Percentiles rank a stretch among this genome's conserved stretches.
phyloP scores from a whole-genome alignment of 176 grass and related monocot genomes.

The Eragrostis curvula region DNA sequence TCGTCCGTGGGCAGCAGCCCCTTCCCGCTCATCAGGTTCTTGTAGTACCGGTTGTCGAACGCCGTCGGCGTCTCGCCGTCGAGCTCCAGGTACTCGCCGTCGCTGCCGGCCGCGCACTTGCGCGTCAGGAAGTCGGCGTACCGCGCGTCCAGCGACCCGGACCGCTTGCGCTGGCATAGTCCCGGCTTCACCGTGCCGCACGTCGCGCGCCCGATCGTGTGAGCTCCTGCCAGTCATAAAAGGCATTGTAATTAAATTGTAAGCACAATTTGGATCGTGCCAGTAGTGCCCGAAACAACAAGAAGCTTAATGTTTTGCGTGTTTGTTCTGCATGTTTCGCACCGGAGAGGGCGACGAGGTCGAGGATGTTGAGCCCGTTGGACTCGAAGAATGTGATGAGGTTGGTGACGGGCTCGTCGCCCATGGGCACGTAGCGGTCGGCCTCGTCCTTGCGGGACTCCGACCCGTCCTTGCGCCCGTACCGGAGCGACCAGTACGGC shows the following conservation, averaged over 20 bases:
- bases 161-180: conserved; percentile 27
- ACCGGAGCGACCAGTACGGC: conserved; percentile 54
- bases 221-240: too few relatives aligned
- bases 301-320: too few relatives aligned
- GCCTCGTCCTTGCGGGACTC: conserved; percentile 48
- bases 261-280: not conserved
- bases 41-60: conserved; percentile 73
- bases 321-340: not conserved
- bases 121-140: conserved; percentile 68
- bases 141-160: conserved; percentile 30
- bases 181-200: conserved; percentile 63
- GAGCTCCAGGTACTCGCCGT: conserved; percentile 52
- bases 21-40: conserved; percentile 66
- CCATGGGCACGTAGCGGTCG: conserved; percentile 60
- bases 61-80: conserved; percentile 66
- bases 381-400: conserved; percentile 74
- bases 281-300: not conserved
- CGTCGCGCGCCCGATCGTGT: conserved; percentile 71
- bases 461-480: conserved; percentile 68
- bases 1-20: conserved; percentile 69
- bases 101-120: conserved; percentile 56
- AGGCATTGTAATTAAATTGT: too few relatives aligned
- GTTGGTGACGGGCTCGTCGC: conserved; percentile 62
- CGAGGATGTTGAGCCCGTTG: conserved; percentile 59
- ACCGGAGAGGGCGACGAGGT: conserved; percentile 82